Evolutionary conservation across 441 rosid species (phyloP), one percentile per base, ranked within the genome.

Genomic region (Biscutella auriculata): DNA sequence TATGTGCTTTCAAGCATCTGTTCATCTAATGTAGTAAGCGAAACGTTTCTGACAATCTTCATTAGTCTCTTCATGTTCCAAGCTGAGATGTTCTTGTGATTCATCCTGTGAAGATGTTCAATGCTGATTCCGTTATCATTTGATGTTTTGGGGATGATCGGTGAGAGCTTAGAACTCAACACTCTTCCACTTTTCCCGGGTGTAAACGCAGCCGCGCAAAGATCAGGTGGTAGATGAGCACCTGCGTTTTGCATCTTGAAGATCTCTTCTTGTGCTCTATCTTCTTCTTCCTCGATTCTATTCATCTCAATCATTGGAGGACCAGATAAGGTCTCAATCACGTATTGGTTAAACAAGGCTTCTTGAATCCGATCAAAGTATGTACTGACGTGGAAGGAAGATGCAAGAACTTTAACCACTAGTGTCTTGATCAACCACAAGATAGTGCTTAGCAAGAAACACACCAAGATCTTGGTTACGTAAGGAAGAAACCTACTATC

Each of bases 331-430:
- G 79, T 72, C 72, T 76, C 81, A 17, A 79, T 81, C 44, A 75
- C 77, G 8, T 79, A 84, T 48, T 79, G 84, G 33, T 60, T 76
- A 70, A 81, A 84, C 72, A 78, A 44, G 11, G 85, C 56, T 16
- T 79, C 87, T 43, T 82, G 83, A 55, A 81, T 81, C 62, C 85
- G 65, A 32, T 78, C 87, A 14, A 82, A 81, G 60, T 79, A 79
- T 12, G 91, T 72, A 44, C 91, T 79, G 48, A 78, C 66, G 34
- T 84, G 87, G 26, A 84, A 84, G 19, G 85, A 81, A 3, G 83
- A 76, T 1, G 87, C 84, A 19, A 79, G 76, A 33, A 80, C 89
- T 53, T 83, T 80, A 28, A 83, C 81, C 55, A 83, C 62, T 4
- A 79, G 28, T 29, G 87, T 79, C 78, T 79, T 78, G 41, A 78